These are phyloP conservation scores for Kregervanrija fluxuum DNA, from an alignment of 805 yeast species.

Conservation along the genomic window DNA sequence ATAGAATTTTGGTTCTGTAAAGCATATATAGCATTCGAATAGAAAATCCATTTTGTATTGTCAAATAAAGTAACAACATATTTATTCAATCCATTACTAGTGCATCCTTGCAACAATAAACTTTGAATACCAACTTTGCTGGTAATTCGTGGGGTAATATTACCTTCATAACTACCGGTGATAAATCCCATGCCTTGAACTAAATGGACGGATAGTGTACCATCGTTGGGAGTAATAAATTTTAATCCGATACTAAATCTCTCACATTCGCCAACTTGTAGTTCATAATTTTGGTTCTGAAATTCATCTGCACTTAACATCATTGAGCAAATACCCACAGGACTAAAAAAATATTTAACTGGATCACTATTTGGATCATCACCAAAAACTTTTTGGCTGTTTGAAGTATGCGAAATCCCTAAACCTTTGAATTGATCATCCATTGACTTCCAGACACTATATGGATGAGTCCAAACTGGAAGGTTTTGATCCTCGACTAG, in stretches of 20 bases:
- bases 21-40: conserved; percentile 24
- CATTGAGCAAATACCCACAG: conserved; percentile 60
- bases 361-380: conserved; percentile 45
- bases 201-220: conserved; percentile 39
- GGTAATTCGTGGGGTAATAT: conserved; percentile 46
- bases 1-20: conserved; percentile 24
- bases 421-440: conserved; percentile 43
- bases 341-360: conserved; percentile 51
- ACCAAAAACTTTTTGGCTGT: conserved; percentile 60
- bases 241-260: conserved; percentile 28
- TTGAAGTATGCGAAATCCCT: conserved; percentile 58
- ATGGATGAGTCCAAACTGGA: conserved; percentile 80
- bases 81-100: conserved; percentile 39
- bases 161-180: conserved; percentile 50
- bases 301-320: conserved; percentile 42
- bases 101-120: conserved; percentile 33
- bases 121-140: conserved; percentile 59
- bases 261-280: conserved; percentile 26
- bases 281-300: conserved; percentile 13
- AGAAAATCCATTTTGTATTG: conserved; percentile 60
- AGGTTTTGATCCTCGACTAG: conserved; percentile 57
- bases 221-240: conserved; percentile 25
- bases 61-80: conserved; percentile 49
- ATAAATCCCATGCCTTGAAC: conserved; percentile 81
- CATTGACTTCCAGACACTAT: conserved; percentile 58